Base-by-base conservation (phyloP, 768 basidiomycete species). In the Favolaschia claudopus region DNA sequence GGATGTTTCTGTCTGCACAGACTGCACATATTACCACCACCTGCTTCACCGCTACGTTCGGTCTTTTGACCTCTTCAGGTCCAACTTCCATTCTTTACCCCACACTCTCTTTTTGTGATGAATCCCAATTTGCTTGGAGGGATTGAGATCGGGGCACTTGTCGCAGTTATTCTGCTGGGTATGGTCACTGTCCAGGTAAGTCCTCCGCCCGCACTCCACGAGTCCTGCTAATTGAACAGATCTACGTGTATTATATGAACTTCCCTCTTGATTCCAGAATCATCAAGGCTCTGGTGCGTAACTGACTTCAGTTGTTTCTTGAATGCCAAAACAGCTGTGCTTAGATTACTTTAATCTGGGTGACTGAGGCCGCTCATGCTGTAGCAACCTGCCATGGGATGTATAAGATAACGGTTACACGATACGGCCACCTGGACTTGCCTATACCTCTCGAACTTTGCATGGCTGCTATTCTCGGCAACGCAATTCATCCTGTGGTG, bases 201-300 rank as follows among this genome's bases (percentile, higher is more conserved):
- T 36, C 24, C 36, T 6, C 29, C 17, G 37, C 25, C 19, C 19
- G 12, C 1, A 4, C 19, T 14, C 10, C 38, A 19, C n/a, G 27
- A 4, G 12, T 20, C 15, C 13, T 3, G 22, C 20, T 13, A 27
- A 24, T 25, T 5, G n/a, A 24, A 1, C 38, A 64, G 63, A 57
- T 57, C 31, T 64, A 58, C 29, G 63, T 64, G 5, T 64, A 64
- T 37, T 64, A 57, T 29, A 22, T 36, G 27, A 60, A 64, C 45
- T 64, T 64, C 24, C 57, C 58, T 3, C 46, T 56, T 8, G 63
- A 64, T 25, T 64, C 63, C 3, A 27, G 39, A 15, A 19, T 44
- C 22, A 57, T 64, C 36, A 60, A 57, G 37, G 9, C 45, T 10
- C 29, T 64, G 47, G 62, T 56, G 40, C 32, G 55, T 45, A 14